phyloP scores from a whole-genome alignment of 1,284 basidiomycete species.

The Pulveroboletus sp. region DNA sequence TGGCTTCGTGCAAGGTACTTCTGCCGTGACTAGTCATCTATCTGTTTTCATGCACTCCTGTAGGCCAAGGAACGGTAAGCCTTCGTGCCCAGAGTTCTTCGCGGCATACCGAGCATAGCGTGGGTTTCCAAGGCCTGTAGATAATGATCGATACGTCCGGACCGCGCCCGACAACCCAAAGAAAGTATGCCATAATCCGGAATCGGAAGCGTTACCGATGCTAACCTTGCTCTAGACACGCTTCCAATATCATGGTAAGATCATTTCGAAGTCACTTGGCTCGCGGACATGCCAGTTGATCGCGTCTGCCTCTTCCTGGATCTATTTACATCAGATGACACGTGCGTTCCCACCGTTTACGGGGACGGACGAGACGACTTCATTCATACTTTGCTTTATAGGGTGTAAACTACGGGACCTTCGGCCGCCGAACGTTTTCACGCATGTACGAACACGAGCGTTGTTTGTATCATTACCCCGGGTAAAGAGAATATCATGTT shows the following conservation, averaged over 20 bases:
- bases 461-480: conserved; percentile 21
- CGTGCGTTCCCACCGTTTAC: conserved; percentile 32
- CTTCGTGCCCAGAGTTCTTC: not conserved
- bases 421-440: conserved; percentile 8
- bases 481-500: conserved; percentile 6
- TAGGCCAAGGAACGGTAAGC: conserved; percentile 73
- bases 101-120: conserved; percentile 6
- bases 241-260: conserved; percentile 73
- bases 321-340: conserved; percentile 35
- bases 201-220: not conserved
- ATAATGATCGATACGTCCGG: conserved; percentile 76
- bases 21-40: not conserved
- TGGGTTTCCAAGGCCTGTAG: conserved; percentile 51
- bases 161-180: conserved; percentile 85
- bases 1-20: conserved; percentile 78
- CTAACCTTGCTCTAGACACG: conserved; percentile 47
- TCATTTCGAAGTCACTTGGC: not conserved
- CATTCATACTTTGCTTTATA: conserved; percentile 3
- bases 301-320: not conserved
- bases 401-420: conserved; percentile 20
- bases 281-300: conserved; percentile 11
- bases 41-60: conserved; percentile 8
- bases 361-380: not conserved
- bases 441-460: conserved; percentile 18
- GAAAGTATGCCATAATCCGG: conserved; percentile 49